Conservation (phyloP, 2,329 filamentous ascomycete species). For the Pseudovirgaria hyperparasitica region DNA sequence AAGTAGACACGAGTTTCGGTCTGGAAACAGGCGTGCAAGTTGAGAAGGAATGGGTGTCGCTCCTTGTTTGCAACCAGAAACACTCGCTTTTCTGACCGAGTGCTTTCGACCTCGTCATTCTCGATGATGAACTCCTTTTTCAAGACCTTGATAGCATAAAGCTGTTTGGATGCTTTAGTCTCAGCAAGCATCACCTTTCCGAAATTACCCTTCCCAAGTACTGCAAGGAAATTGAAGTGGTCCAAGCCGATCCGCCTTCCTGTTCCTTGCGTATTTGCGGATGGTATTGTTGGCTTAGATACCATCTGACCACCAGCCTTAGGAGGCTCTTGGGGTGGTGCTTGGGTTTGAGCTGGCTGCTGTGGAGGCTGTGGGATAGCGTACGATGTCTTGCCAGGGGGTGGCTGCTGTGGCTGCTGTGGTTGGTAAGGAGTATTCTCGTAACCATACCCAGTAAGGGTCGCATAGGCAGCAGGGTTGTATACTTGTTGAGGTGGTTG, state of each 20-base stretch:
- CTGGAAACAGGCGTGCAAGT: slow-evolving; percentile 95
- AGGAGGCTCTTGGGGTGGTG: slow-evolving; percentile 22
- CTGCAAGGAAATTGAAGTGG: slow-evolving; percentile 98
- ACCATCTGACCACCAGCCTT: slow-evolving; percentile 17
- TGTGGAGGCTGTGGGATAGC: slow-evolving; percentile 28
- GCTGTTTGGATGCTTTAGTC: slow-evolving; percentile 78
- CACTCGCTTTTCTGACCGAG: slow-evolving; percentile 91
- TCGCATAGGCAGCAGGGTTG: too few species aligned
- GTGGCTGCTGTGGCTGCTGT: slow-evolving; percentile 37
- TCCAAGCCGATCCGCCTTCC: slow-evolving; percentile 84
- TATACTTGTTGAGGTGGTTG: slow-evolving; percentile 38
- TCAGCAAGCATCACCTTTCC: slow-evolving; percentile 99
- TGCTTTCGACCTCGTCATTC: slow-evolving; percentile 97
- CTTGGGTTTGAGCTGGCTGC: slow-evolving; percentile 27
- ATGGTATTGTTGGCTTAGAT: slow-evolving; percentile 45
- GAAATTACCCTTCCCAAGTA: slow-evolving; percentile 97
- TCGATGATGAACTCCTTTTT: slow-evolving; percentile 99
- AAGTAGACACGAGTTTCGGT: slow-evolving; percentile 98
- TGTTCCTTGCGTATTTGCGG: slow-evolving; percentile 55
- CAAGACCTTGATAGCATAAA: slow-evolving; percentile 96
- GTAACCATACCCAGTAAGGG: too few species aligned
- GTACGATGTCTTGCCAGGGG: slow-evolving; percentile 29
- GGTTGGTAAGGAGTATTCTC: slow-evolving; percentile 34
- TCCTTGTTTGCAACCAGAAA: slow-evolving; percentile 96
- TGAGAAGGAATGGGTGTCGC: slow-evolving; percentile 88